phyloP scores from a whole-genome alignment of 164 flowering plant genomes.

The Paratinospora sagittata region DNA sequence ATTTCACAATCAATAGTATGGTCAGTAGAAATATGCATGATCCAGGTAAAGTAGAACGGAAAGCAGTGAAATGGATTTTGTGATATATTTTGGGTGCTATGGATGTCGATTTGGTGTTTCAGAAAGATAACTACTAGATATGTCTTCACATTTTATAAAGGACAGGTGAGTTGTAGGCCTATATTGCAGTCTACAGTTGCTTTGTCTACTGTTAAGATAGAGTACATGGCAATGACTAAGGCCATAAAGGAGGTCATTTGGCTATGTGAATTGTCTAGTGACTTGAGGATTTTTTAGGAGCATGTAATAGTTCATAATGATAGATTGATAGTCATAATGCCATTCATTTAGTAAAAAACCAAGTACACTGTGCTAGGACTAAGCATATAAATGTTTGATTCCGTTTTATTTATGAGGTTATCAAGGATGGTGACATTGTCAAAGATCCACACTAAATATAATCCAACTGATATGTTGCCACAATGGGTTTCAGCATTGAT shows the following conservation, averaged over 20 bases:
- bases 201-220: too few species aligned
- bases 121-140: background rate
- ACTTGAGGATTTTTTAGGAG: background rate
- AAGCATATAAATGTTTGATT: too few species aligned
- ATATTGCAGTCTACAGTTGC: too few species aligned
- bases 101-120: background rate
- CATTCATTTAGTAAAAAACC: background rate
- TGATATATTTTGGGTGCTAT: background rate
- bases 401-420: too few species aligned
- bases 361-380: too few species aligned
- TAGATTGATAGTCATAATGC: background rate
- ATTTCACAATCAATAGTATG: background rate
- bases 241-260: background rate
- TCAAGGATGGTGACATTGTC: too few species aligned
- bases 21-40: background rate
- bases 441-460: too few species aligned
- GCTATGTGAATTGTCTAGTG: background rate
- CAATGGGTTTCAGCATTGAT: too few species aligned
- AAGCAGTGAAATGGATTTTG: background rate
- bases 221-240: background rate
- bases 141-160: background rate
- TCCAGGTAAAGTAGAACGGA: background rate
- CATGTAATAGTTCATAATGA: background rate
- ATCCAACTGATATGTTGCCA: too few species aligned
- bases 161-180: background rate